A percentile compares a stretch with the other conserved stretches of the same genome.
Evolutionary conservation across 164 flowering plant genomes (phyloP).

Genomic region (Malania oleifera): DNA sequence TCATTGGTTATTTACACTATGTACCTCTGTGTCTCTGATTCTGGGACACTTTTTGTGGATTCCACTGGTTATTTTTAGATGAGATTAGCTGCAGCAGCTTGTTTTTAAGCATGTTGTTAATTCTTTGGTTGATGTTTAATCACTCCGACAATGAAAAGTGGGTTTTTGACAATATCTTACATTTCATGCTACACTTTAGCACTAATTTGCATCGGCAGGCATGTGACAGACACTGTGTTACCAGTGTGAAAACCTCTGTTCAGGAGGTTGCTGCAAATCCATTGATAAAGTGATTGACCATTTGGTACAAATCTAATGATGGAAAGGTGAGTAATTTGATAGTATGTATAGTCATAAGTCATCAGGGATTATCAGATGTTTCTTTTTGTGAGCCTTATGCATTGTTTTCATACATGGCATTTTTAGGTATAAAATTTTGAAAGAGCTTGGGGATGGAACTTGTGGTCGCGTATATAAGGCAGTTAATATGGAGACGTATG

Average conservation of each 20-base stretch:
- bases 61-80: conserved; percentile 30
- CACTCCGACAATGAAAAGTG: conserved; percentile 45
- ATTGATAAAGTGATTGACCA: conserved; percentile 29
- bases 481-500: conserved; percentile 52
- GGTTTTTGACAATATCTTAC: conserved; percentile 24
- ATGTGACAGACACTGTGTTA: conserved; percentile 35
- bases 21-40: conserved; percentile 7
- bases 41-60: conserved; percentile 13
- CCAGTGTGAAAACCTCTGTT: conserved; percentile 37
- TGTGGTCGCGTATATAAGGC: conserved; percentile 88
- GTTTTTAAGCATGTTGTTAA: conserved; percentile 62
- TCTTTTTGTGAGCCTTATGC: neutral
- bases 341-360: neutral
- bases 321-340: conserved; percentile 51
- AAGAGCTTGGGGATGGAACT: conserved; percentile 93
- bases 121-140: conserved; percentile 35
- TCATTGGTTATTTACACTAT: neutral
- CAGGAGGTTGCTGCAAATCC: conserved; percentile 38
- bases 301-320: conserved; percentile 32
- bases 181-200: conserved; percentile 32
- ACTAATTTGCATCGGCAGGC: conserved; percentile 29
- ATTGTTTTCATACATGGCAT: neutral
- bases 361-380: neutral
- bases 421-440: conserved; percentile 55
- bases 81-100: conserved; percentile 53